Conservation (phyloP, 2,329 filamentous ascomycete genomes). For the Sordariomycetes sp. region DNA sequence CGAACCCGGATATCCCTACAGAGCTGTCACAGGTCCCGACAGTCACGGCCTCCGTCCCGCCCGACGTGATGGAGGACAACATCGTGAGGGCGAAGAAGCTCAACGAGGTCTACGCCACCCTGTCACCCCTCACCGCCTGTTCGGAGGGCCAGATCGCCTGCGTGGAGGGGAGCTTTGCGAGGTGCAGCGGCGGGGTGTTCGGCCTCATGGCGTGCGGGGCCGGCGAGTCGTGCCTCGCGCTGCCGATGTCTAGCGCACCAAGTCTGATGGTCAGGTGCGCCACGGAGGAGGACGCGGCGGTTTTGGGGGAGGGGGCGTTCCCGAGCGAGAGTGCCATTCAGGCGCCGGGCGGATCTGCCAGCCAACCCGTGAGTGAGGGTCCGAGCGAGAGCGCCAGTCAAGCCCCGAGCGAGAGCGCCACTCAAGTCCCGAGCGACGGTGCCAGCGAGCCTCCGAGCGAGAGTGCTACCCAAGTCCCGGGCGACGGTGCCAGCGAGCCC, state of each 20-base stretch:
- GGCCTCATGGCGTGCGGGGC: constrained; percentile 24
- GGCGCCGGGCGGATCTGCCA: neutral
- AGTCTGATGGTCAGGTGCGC: constrained; percentile 40
- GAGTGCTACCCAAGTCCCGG: neutral
- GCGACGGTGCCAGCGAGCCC: neutral
- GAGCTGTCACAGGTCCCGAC: constrained; percentile 21
- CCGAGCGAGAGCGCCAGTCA: neutral
- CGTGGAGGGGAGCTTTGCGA: constrained; percentile 35
- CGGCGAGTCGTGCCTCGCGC: constrained; percentile 34
- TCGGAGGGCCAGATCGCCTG: constrained; percentile 36
- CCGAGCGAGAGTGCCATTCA: neutral
- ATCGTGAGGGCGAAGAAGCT: constrained; percentile 30
- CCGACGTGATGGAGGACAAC: constrained; percentile 31
- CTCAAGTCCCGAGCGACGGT: neutral
- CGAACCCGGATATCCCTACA: constrained; percentile 30
- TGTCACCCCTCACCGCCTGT: constrained; percentile 37
- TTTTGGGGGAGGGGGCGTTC: constrained; percentile 18
- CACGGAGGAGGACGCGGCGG: constrained; percentile 25
- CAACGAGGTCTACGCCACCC: constrained; percentile 34
- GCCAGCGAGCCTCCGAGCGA: neutral
- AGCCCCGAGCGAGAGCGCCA: neutral
- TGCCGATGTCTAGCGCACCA: constrained; percentile 37
- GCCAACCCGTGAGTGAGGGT: neutral
- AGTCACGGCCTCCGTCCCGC: constrained; percentile 26
- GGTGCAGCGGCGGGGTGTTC: constrained; percentile 33